Percentiles rank a stretch among this genome's conserved stretches.
phyloP scores from a whole-genome alignment of 257 asterid species.

The Sherardia arvensis region DNA sequence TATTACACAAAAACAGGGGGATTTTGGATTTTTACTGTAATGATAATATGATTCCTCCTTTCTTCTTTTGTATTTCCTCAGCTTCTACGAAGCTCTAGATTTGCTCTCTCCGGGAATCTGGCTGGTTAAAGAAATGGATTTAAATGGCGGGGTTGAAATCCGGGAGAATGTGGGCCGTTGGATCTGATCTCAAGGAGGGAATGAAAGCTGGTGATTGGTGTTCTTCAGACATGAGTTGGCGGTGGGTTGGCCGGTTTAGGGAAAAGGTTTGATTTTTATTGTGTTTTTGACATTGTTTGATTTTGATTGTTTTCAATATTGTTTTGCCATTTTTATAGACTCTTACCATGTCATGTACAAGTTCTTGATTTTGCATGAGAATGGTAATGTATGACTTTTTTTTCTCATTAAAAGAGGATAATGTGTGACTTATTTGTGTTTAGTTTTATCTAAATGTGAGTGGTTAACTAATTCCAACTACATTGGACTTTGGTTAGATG shows the following conservation, averaged over 20 bases:
- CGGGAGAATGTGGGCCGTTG: slow-evolving; percentile 44
- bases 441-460: not conserved
- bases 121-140: slow-evolving; percentile 26
- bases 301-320: no score
- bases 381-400: not conserved
- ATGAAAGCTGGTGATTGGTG: slow-evolving; percentile 5
- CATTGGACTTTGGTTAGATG: not conserved
- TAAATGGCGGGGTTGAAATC: slow-evolving; percentile 8
- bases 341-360: no score
- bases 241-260: slow-evolving; percentile 14
- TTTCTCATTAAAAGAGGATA: no score
- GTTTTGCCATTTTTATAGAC: not conserved
- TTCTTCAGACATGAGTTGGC: slow-evolving; percentile 16
- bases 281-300: not conserved
- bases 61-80: not conserved
- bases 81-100: slow-evolving; percentile 23
- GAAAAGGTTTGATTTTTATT: not conserved
- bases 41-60: not conserved
- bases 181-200: slow-evolving; percentile 13
- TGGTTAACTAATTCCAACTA: not conserved
- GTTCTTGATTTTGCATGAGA: not conserved
- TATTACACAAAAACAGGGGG: slow-evolving; percentile 1
- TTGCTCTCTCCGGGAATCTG: slow-evolving; percentile 31
- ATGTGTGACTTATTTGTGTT: not conserved
- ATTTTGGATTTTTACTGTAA: not conserved